Base-by-base conservation (phyloP, 768 basidiomycete species). In the Plicaturopsis crispa region DNA sequence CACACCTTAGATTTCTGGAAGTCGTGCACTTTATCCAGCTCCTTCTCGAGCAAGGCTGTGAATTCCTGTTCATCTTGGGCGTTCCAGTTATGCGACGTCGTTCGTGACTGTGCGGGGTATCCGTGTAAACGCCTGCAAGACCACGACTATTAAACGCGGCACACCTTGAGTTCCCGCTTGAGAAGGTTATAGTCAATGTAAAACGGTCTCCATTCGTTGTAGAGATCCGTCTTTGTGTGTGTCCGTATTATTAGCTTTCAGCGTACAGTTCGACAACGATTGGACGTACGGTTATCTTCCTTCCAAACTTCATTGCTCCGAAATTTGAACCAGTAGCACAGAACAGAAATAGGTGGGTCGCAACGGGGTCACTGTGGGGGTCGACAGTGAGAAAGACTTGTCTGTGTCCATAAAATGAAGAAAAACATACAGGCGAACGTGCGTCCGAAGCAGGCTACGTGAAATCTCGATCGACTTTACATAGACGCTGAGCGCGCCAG, bases 21-120 rank as follows among this genome's bases (percentile, higher is more conserved):
- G 52, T 83, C 80, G 49, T 93, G 84, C 31, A 97, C 81, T 65
- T 98, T 98, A 53, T 92, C 87, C 22, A 98, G 70, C 64, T 98
- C 92, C 42, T 67, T 68, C 51, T 86, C 83, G 39, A 97, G 77
- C 66, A 83, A 73, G 31, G 53, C 59, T 8, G 80, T 82, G 53
- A 98, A 98, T 28, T 85, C 78, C 23, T 67, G 66, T 62, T 98
- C 94, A 56, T 96, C 90, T 11, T 68, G 61, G 32, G 76, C 73
- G 22, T 67, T 73, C 94, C 94, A 97, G 32, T 59, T 56, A 16
- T 65, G 69, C 11, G 64, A 61, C 4, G 72, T 69, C 3, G 75
- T 84, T 22, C 73, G 67, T 35, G 58, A 52, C 75, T 74, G 38
- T n/a, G 38, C 13, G 19, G 21, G 12, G 28, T 30, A 14, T 30